These are phyloP conservation scores for Whalleya microplaca DNA, from an alignment of 2,329 filamentous ascomycete genomes.

Conservation along the genomic window DNA sequence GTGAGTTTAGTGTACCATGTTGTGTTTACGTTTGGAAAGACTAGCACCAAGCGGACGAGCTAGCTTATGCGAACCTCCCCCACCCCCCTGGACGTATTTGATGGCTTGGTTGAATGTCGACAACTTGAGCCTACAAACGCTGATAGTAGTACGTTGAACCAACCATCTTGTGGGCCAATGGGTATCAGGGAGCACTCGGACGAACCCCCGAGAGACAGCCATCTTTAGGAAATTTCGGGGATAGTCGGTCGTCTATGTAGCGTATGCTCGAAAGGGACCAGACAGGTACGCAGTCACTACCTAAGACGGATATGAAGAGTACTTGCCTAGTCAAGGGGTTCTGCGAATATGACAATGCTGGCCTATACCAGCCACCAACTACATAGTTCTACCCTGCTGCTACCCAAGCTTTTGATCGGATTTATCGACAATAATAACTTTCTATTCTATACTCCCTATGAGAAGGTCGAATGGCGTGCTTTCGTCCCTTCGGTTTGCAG, in stretches of 20 bases:
- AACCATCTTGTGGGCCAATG: not conserved
- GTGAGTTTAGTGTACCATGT: not conserved
- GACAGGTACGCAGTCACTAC: not conserved
- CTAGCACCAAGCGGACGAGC: not conserved
- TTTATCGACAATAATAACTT: too few species aligned
- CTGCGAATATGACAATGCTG: not conserved
- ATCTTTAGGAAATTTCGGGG: not conserved
- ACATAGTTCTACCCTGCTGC: not conserved
- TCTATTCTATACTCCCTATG: too few species aligned
- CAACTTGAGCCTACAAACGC: not conserved
- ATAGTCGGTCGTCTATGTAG: not conserved
- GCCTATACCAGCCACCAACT: not conserved
- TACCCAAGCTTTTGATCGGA: too few species aligned
- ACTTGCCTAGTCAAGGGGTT: not conserved
- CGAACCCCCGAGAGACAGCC: not conserved
- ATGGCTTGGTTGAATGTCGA: not conserved
- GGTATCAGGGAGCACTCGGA: not conserved
- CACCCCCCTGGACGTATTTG: not conserved
- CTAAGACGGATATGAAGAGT: not conserved
- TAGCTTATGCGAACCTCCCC: too few species aligned
- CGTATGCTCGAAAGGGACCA: not conserved
- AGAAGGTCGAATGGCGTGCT: too few species aligned
- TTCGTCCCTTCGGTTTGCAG: too few species aligned
- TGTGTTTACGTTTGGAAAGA: not conserved
- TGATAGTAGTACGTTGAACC: not conserved